These are phyloP conservation scores for Phytophthora cryptogea DNA, from an alignment of 352 stramenopile species.

Conservation along the genomic window DNA sequence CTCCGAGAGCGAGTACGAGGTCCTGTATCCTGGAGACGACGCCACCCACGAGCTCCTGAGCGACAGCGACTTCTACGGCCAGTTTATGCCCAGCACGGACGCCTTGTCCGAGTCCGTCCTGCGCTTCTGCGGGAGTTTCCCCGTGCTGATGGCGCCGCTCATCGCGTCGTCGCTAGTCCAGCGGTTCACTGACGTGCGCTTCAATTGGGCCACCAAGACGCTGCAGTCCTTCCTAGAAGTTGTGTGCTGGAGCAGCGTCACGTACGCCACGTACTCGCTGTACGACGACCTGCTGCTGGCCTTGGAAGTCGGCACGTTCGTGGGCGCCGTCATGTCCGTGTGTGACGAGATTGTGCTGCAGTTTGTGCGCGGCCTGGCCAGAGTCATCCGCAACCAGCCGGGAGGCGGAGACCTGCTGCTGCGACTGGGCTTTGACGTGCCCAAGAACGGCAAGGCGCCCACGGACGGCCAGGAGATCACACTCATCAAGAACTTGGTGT, in stretches of 20 bases:
- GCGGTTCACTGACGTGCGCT: slow-evolving; percentile 71
- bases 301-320: slow-evolving; percentile 72
- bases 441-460: slow-evolving; percentile 65
- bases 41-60: slow-evolving; percentile 51
- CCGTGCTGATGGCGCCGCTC: slow-evolving; percentile 54
- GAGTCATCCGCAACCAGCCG: slow-evolving; percentile 72
- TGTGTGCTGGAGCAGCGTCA: slow-evolving; percentile 73
- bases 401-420: slow-evolving; percentile 62
- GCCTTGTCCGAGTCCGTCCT: slow-evolving; percentile 59
- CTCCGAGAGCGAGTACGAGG: slow-evolving; percentile 64
- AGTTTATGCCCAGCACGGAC: slow-evolving; percentile 57
- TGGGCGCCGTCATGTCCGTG: slow-evolving; percentile 80
- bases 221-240: slow-evolving; percentile 86
- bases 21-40: slow-evolving; percentile 53
- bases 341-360: slow-evolving; percentile 80
- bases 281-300: slow-evolving; percentile 63
- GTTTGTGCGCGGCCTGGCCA: slow-evolving; percentile 61
- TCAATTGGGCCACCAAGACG: slow-evolving; percentile 85
- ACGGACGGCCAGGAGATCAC: slow-evolving; percentile 70
- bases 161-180: slow-evolving; percentile 55
- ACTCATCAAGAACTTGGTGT: slow-evolving; percentile 82
- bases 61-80: slow-evolving; percentile 56
- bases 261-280: slow-evolving; percentile 62
- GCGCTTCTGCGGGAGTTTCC: slow-evolving; percentile 63
- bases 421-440: slow-evolving; percentile 72